Base-by-base conservation (phyloP, 108 stramenopile species). In the Cyclotella atomus region DNA sequence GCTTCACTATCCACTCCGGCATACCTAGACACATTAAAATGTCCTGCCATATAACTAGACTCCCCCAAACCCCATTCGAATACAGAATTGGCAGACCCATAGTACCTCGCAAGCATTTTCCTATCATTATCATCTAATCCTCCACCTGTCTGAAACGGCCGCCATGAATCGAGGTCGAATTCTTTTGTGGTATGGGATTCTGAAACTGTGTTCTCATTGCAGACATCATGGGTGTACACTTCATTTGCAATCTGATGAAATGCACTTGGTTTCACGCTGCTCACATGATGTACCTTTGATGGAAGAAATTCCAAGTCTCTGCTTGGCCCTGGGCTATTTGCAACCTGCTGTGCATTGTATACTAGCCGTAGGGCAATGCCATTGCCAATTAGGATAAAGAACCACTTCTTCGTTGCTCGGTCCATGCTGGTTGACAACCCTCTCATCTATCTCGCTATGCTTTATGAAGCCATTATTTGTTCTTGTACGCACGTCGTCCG, bases 31-130 rank as follows among this genome's bases (percentile, higher is more conserved):
- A 72, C 71, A 41, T 52, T 33, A n/a, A 72, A 20, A 23, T 62
- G 19, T 53, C 34, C 49, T 0, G 71, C 71, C 16, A 63, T 61
- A 20, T 45, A 46, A 2, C 41, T 35, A 8, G 59, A 61, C 35
- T 72, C 71, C 12, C 71, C 71, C 14, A 72, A 28, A 5, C 71
- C 60, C 34, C 54, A 72, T 28, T 72, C 71, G 45, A 72, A 72
- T 1, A 72, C 43, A 17, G 61, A 50, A 16, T 61, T 30, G 21
- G 57, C 59, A n/a, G 1, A 2, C 3, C 34, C 19, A 41, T 72
- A 72, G n/a, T 41, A 38, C 12, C 27, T 46, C 23, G 53, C 71
- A 5, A 72, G 4, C 62, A 52, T 61, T 34, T 29, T 62, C 17
- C 71, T 53, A 33, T 72, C 71, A 0, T 25, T 2, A 28, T 59